A percentile compares a stretch with the other conserved stretches of the same genome.
phyloP scores from a whole-genome alignment of 176 grass and related monocot species.

The Rhynchospora tenuis region DNA sequence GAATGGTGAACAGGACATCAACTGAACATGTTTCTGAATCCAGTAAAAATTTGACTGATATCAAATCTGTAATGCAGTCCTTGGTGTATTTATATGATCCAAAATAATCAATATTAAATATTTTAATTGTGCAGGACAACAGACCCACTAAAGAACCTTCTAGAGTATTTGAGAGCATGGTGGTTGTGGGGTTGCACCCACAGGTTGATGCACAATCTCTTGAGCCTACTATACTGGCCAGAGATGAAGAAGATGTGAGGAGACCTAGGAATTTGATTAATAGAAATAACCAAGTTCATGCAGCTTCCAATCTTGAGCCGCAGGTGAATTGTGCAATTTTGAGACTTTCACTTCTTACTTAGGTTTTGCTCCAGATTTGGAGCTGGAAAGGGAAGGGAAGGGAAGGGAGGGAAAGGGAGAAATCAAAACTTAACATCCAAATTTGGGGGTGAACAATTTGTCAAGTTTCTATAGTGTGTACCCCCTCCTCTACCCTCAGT shows the following conservation, averaged over 20 bases:
- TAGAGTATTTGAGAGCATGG: constrained; percentile 83
- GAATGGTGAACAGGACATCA: neutral
- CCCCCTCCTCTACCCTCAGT: no score
- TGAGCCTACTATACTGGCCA: constrained; percentile 54
- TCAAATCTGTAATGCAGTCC: neutral
- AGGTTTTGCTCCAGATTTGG: neutral
- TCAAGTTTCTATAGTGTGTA: no score
- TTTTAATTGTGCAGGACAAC: constrained; percentile 54
- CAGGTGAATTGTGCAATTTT: constrained; percentile 47
- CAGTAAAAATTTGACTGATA: neutral
- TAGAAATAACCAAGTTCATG: constrained; percentile 75
- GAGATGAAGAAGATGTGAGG: constrained; percentile 58
- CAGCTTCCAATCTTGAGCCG: constrained; percentile 79
- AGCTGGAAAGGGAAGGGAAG: no score
- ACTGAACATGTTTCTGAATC: neutral
- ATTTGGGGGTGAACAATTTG: no score
- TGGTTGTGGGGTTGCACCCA: constrained; percentile 91
- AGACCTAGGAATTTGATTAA: constrained; percentile 65
- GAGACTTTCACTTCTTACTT: neutral
- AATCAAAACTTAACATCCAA: no score
- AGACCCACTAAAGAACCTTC: constrained; percentile 67
- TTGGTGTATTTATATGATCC: neutral
- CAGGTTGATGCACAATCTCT: constrained; percentile 62
- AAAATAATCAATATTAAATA: constrained; percentile 13
- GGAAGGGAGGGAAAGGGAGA: no score